Percentiles rank a stretch among this genome's conserved stretches.
These are phyloP conservation scores for Populus tremula DNA, from an alignment of 345 rosid genomes.

Conservation along the genomic window DNA sequence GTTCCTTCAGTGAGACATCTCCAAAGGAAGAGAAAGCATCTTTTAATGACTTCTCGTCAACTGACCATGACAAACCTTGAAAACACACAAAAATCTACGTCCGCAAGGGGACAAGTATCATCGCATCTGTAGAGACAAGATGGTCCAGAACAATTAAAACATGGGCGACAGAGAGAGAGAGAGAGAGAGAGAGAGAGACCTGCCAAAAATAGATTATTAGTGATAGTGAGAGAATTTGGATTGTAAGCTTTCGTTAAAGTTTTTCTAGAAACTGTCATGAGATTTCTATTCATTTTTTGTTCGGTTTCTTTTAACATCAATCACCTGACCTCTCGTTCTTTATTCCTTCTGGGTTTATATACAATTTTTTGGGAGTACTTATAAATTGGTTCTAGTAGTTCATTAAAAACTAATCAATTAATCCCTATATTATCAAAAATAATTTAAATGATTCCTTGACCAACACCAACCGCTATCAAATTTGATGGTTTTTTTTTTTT, in stretches of 20 bases:
- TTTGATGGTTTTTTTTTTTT: too few species aligned
- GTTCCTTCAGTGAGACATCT: slow-evolving; percentile 55
- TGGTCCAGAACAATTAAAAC: not conserved
- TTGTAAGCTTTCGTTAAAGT: slow-evolving; percentile 5
- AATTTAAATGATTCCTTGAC: not conserved
- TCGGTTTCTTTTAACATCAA: not conserved
- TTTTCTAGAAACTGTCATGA: slow-evolving; percentile 24
- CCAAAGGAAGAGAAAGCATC: slow-evolving; percentile 82
- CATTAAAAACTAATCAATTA: not conserved
- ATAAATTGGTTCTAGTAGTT: too few species aligned
- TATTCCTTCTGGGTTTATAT: not conserved
- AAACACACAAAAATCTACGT: not conserved
- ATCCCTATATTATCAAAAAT: not conserved
- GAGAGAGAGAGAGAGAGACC: slow-evolving; percentile 28
- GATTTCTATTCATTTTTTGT: slow-evolving; percentile 18
- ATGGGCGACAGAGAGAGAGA: not conserved
- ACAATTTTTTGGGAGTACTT: too few species aligned
- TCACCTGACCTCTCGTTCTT: not conserved
- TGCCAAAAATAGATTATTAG: slow-evolving; percentile 60
- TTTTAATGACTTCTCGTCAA: slow-evolving; percentile 70
- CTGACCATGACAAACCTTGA: slow-evolving; percentile 75
- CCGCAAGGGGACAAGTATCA: not conserved
- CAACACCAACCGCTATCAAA: too few species aligned
- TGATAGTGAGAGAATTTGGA: slow-evolving; percentile 32
- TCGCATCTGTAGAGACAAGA: not conserved